phyloP scores from a whole-genome alignment of 805 yeast species.

The Candida berthetii region DNA sequence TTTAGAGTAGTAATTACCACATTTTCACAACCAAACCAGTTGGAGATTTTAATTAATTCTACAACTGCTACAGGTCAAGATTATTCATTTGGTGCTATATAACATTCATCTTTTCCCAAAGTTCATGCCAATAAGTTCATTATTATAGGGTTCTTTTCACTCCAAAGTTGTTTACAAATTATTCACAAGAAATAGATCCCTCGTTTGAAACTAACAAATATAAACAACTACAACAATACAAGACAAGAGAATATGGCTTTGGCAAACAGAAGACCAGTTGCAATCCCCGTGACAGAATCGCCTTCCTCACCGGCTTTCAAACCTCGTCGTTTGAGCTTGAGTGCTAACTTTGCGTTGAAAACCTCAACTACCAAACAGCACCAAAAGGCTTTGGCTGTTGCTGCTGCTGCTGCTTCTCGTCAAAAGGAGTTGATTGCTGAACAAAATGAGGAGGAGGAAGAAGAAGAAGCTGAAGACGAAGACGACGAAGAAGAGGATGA shows the following conservation, averaged over 20 bases:
- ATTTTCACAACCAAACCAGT: not conserved
- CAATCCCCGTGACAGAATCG: constrained; percentile 34
- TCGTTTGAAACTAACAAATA: not conserved
- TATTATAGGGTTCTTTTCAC: not conserved
- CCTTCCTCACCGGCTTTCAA: constrained; percentile 22
- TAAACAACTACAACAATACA: not conserved
- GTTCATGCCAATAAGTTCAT: not conserved
- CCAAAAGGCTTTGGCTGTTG: not conserved
- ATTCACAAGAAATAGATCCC: not conserved
- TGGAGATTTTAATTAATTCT: not conserved
- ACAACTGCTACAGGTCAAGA: not conserved
- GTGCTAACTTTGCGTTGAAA: constrained; percentile 8
- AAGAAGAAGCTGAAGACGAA: not conserved
- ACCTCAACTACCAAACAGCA: not conserved
- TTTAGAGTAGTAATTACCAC: too few relatives aligned
- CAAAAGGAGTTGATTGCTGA: not conserved
- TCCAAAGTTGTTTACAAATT: not conserved
- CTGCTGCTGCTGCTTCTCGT: too few relatives aligned
- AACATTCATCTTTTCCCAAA: not conserved
- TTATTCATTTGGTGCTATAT: too few relatives aligned
- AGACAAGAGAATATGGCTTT: constrained; percentile 54
- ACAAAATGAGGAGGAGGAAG: constrained; percentile 1
- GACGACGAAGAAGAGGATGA: constrained; percentile 11
- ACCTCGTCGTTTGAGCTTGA: constrained; percentile 22
- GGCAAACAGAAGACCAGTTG: constrained; percentile 62